These are phyloP conservation scores for Protea cynaroides DNA, from an alignment of 164 flowering plant genomes.

Conservation along the genomic window DNA sequence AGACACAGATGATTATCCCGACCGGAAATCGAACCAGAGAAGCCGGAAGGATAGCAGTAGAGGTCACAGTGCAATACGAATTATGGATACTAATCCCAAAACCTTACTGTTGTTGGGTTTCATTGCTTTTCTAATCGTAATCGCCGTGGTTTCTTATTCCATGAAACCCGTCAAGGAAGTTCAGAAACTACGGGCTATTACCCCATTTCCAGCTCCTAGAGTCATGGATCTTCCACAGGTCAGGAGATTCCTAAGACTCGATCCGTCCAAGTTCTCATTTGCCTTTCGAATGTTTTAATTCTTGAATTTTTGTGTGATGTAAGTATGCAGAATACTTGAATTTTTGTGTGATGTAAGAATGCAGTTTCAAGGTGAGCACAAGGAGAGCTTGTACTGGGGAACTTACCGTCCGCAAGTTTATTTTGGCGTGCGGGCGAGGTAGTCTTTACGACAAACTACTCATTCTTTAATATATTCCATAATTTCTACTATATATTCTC, in stretches of 20 bases:
- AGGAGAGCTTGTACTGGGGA: slow-evolving; percentile 96
- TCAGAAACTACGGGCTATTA: slow-evolving; percentile 47
- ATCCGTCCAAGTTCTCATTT: neutral
- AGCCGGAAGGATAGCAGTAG: slow-evolving; percentile 15
- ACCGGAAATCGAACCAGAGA: slow-evolving; percentile 11
- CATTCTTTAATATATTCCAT: neutral
- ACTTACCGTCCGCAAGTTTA: slow-evolving; percentile 91
- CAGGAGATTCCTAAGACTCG: neutral
- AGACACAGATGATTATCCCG: slow-evolving; percentile 8
- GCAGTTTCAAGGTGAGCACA: slow-evolving; percentile 95
- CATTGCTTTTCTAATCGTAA: slow-evolving; percentile 20
- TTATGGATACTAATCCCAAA: slow-evolving; percentile 30
- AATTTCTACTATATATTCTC: too few species aligned
- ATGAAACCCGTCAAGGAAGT: slow-evolving; percentile 16
- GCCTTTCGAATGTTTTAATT: neutral
- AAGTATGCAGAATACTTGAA: slow-evolving; percentile 48
- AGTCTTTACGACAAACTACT: neutral
- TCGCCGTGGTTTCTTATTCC: slow-evolving; percentile 4
- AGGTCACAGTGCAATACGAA: slow-evolving; percentile 17
- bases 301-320: slow-evolving; percentile 7
- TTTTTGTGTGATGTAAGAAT: slow-evolving; percentile 14
- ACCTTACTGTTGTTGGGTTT: slow-evolving; percentile 26
- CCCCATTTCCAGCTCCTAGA: slow-evolving; percentile 79
- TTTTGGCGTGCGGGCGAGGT: slow-evolving; percentile 92
- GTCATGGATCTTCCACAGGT: slow-evolving; percentile 79